Evolutionary conservation across 2,329 filamentous ascomycete species (phyloP).

Genomic region (Aspergillus sp.): DNA sequence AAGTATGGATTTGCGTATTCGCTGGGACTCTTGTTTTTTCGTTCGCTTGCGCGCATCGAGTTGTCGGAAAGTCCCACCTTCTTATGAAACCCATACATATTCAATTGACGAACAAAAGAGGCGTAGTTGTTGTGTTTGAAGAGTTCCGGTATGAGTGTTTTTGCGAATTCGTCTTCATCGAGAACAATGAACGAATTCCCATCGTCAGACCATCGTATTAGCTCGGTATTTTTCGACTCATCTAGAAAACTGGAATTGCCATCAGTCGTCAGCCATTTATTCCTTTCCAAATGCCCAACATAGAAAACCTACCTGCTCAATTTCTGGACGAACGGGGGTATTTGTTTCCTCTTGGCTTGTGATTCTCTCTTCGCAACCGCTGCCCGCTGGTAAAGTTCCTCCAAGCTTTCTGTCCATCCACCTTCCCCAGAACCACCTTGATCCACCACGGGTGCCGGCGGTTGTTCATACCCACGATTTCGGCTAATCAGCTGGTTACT

Average conservation of each 20-base stretch:
- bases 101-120: conserved; percentile 68
- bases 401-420: conserved; percentile 60
- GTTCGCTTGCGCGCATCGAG: conserved; percentile 94
- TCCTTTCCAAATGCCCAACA: neutral
- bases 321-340: conserved; percentile 96
- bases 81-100: conserved; percentile 62
- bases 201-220: conserved; percentile 95
- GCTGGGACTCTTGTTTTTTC: conserved; percentile 95
- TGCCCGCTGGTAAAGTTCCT: conserved; percentile 74
- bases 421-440: conserved; percentile 23
- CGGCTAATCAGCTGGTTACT: conserved; percentile 35
- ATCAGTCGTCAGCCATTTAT: conserved; percentile 6
- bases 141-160: conserved; percentile 67
- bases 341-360: conserved; percentile 86
- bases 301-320: conserved; percentile 72
- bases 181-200: conserved; percentile 95
- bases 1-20: conserved; percentile 98
- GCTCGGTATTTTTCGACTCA: conserved; percentile 83
- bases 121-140: conserved; percentile 80
- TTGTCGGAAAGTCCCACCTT: conserved; percentile 90
- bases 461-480: conserved; percentile 34
- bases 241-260: conserved; percentile 71
- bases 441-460: conserved; percentile 24
- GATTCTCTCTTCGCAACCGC: conserved; percentile 80
- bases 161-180: conserved; percentile 86